Evolutionary conservation across 805 yeast species (phyloP), one percentile per base, ranked within the genome.

Genomic region (Lipomyces sp.): DNA sequence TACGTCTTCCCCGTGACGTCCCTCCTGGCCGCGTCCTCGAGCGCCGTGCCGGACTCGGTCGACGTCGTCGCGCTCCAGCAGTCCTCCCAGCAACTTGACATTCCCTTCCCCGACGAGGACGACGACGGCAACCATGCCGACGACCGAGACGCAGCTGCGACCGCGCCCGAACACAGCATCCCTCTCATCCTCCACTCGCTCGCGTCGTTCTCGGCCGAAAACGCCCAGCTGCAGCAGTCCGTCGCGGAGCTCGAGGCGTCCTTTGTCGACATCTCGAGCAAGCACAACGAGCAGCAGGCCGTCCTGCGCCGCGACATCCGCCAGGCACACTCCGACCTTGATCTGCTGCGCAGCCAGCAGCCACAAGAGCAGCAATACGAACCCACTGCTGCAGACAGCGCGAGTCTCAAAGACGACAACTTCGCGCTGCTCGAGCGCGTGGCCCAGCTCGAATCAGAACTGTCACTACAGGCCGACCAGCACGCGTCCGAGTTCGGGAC

Each of bases 401-500:
- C 47, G 16, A n/a, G n/a, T n/a, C 22, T 51, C 4, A 21, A 35
- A 35, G 22, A 38, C 13, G 43, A 49, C 24, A 47, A 43, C 19
- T 19, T 7, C 35, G 19, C 23, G 16, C 40, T 53, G 33, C 46
- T n/a, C 19, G 32, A 23, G 16, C 39, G 31, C 32, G 24, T 44
- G 6, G 21, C 39, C 14, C 19, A 19, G 34, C 45, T 53, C 3
- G 47, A 49, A 28, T 18, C 11, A 10, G 41, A 42, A n/a, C 11
- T 44, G 28, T 8, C 40, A 2, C 26, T n/a, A 4, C 55, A 50
- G 11, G 23, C 53, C 8, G 44, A 39, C 19, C 43, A 53, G 38
- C 58, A 53, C 43, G 51, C 46, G 6, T 37, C 46, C 23, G 58
- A 53, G 40, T 50, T 53, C 23, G 46, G 42, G 23, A 44, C 58